Conservation (phyloP, 2,329 filamentous ascomycete species). For the Ceratocystis cubensis region DNA sequence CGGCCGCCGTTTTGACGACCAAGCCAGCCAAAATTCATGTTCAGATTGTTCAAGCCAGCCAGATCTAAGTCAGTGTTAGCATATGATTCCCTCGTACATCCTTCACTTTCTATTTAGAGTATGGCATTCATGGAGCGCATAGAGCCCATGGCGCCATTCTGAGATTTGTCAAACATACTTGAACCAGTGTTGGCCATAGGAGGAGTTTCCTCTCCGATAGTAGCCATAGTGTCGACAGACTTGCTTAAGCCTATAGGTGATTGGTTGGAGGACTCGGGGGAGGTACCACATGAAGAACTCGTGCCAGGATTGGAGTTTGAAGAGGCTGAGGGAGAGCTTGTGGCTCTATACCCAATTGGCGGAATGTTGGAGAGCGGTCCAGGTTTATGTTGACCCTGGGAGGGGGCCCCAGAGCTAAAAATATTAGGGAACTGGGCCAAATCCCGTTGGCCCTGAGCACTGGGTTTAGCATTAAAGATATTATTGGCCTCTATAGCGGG, state of each 20-base stretch:
- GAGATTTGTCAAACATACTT: constrained; percentile 15
- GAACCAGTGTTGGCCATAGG: constrained; percentile 26
- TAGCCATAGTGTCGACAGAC: constrained; percentile 48
- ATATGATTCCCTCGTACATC: constrained; percentile 11
- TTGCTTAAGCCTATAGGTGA: constrained; percentile 53
- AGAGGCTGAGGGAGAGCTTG: constrained; percentile 52
- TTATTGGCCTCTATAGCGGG: constrained; percentile 8
- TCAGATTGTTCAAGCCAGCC: constrained; percentile 16
- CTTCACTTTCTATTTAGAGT: not conserved
- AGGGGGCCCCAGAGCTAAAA: constrained; percentile 8
- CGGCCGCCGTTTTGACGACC: constrained; percentile 69
- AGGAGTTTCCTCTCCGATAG: constrained; percentile 49
- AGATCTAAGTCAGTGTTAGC: constrained; percentile 19
- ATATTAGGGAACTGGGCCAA: constrained; percentile 17
- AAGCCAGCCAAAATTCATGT: constrained; percentile 56
- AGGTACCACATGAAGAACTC: constrained; percentile 60
- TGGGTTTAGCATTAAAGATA: not conserved
- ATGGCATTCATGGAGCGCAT: not conserved
- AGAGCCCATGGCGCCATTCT: not conserved
- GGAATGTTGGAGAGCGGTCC: not conserved
- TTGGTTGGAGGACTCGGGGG: constrained; percentile 61
- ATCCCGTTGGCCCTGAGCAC: constrained; percentile 5
- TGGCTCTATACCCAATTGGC: constrained; percentile 34
- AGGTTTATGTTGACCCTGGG: constrained; percentile 12
- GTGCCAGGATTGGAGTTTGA: constrained; percentile 47